These are phyloP conservation scores for Boletus semigastroideus DNA, from an alignment of 1,284 basidiomycete species.

Conservation along the genomic window DNA sequence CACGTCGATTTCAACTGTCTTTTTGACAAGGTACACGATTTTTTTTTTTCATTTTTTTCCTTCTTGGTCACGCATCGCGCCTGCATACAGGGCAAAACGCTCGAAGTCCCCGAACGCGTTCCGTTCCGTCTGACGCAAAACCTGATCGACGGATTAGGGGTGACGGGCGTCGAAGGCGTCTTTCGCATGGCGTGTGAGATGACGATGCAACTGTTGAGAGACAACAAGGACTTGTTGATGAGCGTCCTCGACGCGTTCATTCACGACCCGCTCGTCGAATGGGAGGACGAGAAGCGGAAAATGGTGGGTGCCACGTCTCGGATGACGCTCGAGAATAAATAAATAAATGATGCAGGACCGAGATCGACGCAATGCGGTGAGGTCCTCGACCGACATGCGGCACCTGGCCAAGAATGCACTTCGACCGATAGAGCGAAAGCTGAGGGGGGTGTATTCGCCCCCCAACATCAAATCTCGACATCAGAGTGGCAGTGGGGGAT, in stretches of 20 bases:
- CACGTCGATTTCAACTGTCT: constrained; percentile 99
- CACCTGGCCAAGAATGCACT: constrained; percentile 74
- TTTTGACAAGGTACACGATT: constrained; percentile 79
- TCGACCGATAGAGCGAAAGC: constrained; percentile 79
- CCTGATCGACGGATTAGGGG: constrained; percentile 89
- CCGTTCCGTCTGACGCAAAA: constrained; percentile 98
- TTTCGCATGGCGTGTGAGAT: constrained; percentile 94
- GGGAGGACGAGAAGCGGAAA: constrained; percentile 78
- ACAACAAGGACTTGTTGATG: constrained; percentile 94
- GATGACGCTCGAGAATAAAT: no score
- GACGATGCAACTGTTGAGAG: constrained; percentile 83
- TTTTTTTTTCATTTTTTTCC: neutral
- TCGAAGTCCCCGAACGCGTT: constrained; percentile 91
- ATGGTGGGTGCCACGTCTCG: constrained; percentile 38
- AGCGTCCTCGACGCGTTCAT: constrained; percentile 97
- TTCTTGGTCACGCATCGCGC: neutral
- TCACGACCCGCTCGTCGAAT: constrained; percentile 97
- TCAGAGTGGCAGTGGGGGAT: constrained; percentile 25
- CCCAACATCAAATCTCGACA: constrained; percentile 45
- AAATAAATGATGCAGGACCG: constrained; percentile 27
- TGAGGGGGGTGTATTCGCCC: constrained; percentile 72
- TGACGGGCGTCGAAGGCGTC: constrained; percentile 93
- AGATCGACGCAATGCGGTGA: constrained; percentile 45
- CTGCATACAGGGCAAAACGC: constrained; percentile 80
- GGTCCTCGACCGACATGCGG: constrained; percentile 53